Evolutionary conservation across 176 grass and related monocot species (phyloP).

Genomic region (Rhipidocladum racemiflorum): DNA sequence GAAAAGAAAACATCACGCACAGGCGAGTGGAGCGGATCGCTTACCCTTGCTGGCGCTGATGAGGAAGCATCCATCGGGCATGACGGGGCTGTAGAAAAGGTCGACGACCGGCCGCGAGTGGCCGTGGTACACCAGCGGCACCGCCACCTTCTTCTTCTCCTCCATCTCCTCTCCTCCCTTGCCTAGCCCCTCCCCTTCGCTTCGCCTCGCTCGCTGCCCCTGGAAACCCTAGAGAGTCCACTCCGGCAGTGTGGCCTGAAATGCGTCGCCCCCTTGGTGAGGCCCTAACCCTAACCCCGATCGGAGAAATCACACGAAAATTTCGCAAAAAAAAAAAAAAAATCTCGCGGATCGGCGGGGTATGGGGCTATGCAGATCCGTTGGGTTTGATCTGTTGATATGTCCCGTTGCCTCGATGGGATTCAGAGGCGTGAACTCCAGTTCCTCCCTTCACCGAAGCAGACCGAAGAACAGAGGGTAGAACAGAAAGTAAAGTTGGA

Average conservation of each 20-base stretch:
- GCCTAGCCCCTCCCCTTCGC: background rate
- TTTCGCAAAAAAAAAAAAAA: background rate
- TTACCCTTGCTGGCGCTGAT: slow-evolving; percentile 98
- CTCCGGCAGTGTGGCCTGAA: background rate
- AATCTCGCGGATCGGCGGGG: slow-evolving; percentile 4
- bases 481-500: too few relatives aligned
- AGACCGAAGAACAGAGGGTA: too few relatives aligned
- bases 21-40: background rate
- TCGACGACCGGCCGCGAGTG: slow-evolving; percentile 97
- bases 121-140: slow-evolving; percentile 89
- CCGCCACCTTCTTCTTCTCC: slow-evolving; percentile 92
- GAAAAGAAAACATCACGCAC: background rate
- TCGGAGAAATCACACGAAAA: background rate
- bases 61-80: slow-evolving; percentile 86
- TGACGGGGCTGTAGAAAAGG: slow-evolving; percentile 79
- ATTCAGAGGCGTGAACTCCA: too few relatives aligned
- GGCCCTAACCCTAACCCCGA: slow-evolving; percentile 50
- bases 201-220: background rate
- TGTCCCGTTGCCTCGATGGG: too few relatives aligned
- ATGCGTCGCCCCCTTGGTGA: slow-evolving; percentile 19
- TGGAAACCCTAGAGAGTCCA: slow-evolving; percentile 16
- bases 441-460: too few relatives aligned
- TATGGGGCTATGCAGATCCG: slow-evolving; percentile 28
- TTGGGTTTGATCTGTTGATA: slow-evolving; percentile 34
- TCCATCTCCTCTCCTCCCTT: slow-evolving; percentile 50